Evolutionary conservation across 352 stramenopile genomes (phyloP).

Genomic region (Phytophthora syringae): DNA sequence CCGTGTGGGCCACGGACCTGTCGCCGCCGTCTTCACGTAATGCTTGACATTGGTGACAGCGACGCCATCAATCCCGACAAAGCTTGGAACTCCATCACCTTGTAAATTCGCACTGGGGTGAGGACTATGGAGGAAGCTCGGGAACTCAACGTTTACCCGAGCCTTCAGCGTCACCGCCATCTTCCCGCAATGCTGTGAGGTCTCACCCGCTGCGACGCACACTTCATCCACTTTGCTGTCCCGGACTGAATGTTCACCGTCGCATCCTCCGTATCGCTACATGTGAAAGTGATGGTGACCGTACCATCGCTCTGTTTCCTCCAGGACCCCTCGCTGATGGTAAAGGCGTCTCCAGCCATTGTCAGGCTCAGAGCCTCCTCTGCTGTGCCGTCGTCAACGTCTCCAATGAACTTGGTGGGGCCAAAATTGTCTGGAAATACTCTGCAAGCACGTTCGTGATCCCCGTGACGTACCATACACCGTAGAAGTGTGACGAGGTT

Average conservation of each 20-base stretch:
- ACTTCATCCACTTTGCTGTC: conserved; percentile 8
- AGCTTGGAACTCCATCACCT: too few species aligned
- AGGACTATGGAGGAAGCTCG: too few species aligned
- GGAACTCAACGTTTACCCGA: too few species aligned
- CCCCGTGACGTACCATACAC: conserved; percentile 47
- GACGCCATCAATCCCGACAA: too few species aligned
- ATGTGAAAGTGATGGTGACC: conserved; percentile 4
- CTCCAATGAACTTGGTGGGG: conserved; percentile 41
- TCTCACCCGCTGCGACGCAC: neutral
- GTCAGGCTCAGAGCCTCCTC: conserved; percentile 28
- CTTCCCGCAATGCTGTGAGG: too few species aligned
- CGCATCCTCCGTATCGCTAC: conserved; percentile 6
- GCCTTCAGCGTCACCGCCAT: too few species aligned
- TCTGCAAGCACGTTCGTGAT: conserved; percentile 41
- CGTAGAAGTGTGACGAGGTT: too few species aligned
- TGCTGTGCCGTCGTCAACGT: conserved; percentile 44
- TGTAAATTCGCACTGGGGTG: too few species aligned
- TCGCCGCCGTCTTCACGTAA: too few species aligned
- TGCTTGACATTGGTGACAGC: too few species aligned
- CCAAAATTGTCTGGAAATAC: conserved; percentile 58
- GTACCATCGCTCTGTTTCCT: conserved; percentile 4
- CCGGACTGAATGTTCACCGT: conserved; percentile 14
- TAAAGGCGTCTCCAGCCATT: neutral
- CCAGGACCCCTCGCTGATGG: neutral
- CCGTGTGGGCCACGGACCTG: conserved; percentile 93